These are phyloP conservation scores for Penicillium simplicissimum DNA, from an alignment of 495 filamentous ascomycete genomes.

Conservation along the genomic window DNA sequence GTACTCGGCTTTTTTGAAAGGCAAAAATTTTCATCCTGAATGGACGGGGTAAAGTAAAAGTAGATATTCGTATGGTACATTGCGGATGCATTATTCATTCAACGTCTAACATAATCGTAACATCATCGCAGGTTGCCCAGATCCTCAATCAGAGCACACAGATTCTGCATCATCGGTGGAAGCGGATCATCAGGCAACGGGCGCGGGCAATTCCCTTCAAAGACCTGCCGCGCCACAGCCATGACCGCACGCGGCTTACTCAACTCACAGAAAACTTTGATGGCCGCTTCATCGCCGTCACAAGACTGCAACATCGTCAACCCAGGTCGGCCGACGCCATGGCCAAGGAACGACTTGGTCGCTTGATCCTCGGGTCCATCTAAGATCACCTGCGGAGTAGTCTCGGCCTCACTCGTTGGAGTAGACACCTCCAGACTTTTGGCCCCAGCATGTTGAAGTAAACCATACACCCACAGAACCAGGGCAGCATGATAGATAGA, in stretches of 20 bases:
- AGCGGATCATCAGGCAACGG: conserved; percentile 22
- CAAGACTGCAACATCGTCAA: conserved; percentile 29
- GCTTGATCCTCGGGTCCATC: conserved; percentile 37
- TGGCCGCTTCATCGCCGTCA: background rate
- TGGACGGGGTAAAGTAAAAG: background rate
- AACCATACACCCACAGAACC: conserved; percentile 57
- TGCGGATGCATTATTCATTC: background rate
- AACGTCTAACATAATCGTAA: background rate
- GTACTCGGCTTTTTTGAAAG: background rate
- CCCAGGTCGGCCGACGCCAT: conserved; percentile 30
- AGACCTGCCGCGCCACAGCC: conserved; percentile 45
- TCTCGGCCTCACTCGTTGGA: conserved; percentile 24
- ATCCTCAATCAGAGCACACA: conserved; percentile 54
- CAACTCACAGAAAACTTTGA: conserved; percentile 20
- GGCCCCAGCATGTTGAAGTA: conserved; percentile 32
- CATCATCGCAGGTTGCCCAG: conserved; percentile 33
- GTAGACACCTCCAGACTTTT: conserved; percentile 3
- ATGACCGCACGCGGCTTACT: conserved; percentile 41
- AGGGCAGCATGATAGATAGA: conserved; percentile 57
- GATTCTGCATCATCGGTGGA: conserved; percentile 54
- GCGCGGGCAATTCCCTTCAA: conserved; percentile 45
- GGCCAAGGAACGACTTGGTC: conserved; percentile 39
- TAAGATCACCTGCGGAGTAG: conserved; percentile 15
- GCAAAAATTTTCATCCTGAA: background rate
- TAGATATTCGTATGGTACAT: background rate